phyloP scores from a whole-genome alignment of 164 flowering plant species.

The Dillenia suffruticosa region DNA sequence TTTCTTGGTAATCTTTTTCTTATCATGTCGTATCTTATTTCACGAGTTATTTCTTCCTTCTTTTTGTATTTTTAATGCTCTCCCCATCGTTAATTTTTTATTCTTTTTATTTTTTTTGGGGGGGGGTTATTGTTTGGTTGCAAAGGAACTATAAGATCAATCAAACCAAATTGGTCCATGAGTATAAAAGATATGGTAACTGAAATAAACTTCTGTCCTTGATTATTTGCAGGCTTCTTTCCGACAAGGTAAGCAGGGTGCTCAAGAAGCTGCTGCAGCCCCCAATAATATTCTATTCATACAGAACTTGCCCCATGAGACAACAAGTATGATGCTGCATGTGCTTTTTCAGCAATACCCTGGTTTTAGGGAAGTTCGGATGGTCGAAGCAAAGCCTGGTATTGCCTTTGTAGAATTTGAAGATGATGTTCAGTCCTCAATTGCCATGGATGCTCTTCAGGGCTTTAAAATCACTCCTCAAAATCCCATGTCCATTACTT shows the following conservation, averaged over 20 bases:
- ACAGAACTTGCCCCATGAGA: conserved; percentile 87
- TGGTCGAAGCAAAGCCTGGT: conserved; percentile 97
- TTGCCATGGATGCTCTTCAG: conserved; percentile 92
- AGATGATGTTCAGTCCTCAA: conserved; percentile 73
- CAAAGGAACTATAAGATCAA: too few relatives aligned
- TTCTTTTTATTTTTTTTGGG: too few relatives aligned
- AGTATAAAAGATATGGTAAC: too few relatives aligned
- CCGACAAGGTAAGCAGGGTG: conserved; percentile 47
- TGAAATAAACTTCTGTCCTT: too few relatives aligned
- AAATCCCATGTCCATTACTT: conserved; percentile 71
- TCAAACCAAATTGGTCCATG: too few relatives aligned
- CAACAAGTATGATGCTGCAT: conserved; percentile 77
- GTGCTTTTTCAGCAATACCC: conserved; percentile 85
- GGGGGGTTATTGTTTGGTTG: too few relatives aligned
- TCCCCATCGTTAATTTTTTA: too few relatives aligned
- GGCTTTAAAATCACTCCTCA: conserved; percentile 86
- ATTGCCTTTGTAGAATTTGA: conserved; percentile 94
- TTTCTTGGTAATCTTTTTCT: neutral
- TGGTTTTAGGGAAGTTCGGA: conserved; percentile 89
- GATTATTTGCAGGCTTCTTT: conserved; percentile 43
- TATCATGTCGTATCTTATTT: too few relatives aligned
- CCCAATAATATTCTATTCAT: conserved; percentile 88
- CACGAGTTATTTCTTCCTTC: too few relatives aligned
- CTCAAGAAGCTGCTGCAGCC: conserved; percentile 51
- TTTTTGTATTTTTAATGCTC: too few relatives aligned